Evolutionary conservation across 345 rosid genomes (phyloP).

Genomic region (Eucalyptus albens): DNA sequence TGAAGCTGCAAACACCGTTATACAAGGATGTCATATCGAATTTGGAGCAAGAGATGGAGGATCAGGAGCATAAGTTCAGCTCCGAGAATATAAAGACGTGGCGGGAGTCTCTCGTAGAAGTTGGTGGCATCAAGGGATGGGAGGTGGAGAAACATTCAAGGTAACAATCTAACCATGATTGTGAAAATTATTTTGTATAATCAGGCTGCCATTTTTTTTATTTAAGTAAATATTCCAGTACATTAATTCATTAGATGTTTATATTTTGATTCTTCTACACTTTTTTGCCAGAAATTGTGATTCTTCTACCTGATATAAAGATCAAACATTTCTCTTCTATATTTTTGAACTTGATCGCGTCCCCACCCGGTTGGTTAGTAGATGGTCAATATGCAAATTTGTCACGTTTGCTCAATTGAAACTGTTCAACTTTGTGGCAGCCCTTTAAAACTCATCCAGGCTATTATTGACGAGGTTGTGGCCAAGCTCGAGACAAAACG

Average conservation of each 20-base stretch:
- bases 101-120: not conserved
- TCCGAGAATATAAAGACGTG: fast-evolving
- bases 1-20: not conserved
- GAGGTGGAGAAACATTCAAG: not conserved
- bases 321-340: too few relatives aligned
- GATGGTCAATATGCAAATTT: too few relatives aligned
- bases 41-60: not conserved
- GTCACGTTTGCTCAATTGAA: not conserved
- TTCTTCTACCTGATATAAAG: too few relatives aligned
- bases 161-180: not conserved
- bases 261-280: too few relatives aligned
- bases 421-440: not conserved
- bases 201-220: too few relatives aligned
- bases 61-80: not conserved
- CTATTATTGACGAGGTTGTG: not conserved
- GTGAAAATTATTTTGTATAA: not conserved
- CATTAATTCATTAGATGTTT: too few relatives aligned
- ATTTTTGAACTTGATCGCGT: not conserved
- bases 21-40: not conserved
- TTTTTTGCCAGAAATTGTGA: too few relatives aligned
- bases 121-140: not conserved
- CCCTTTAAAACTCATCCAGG: not conserved
- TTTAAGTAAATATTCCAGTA: too few relatives aligned
- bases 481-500: not conserved
- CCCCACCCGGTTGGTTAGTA: too few relatives aligned